These are phyloP conservation scores for Mollisia scopiformis DNA, from an alignment of 2,329 filamentous ascomycete species.

Conservation along the genomic window DNA sequence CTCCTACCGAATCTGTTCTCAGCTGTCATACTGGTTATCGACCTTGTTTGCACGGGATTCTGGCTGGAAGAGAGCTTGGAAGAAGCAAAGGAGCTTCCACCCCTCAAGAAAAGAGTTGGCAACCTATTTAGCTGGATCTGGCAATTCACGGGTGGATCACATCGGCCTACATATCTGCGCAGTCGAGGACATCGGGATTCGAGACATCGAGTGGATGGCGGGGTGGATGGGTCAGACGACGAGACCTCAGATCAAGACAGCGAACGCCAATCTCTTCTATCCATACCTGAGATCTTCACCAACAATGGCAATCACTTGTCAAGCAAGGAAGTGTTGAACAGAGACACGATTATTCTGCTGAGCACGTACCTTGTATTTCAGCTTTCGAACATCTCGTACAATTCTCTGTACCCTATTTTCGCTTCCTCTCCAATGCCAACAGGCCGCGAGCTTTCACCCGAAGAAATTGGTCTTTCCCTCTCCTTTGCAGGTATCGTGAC, in stretches of 20 bases:
- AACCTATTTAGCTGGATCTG: slow-evolving; percentile 69
- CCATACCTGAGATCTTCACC: slow-evolving; percentile 42
- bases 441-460: slow-evolving; percentile 74
- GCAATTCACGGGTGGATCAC: slow-evolving; percentile 64
- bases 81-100: slow-evolving; percentile 62
- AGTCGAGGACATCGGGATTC: slow-evolving; percentile 32
- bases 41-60: slow-evolving; percentile 73
- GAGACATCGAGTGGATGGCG: slow-evolving; percentile 36
- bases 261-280: slow-evolving; percentile 33
- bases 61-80: slow-evolving; percentile 89
- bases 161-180: slow-evolving; percentile 61
- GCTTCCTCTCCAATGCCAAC: slow-evolving; percentile 74
- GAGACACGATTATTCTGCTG: slow-evolving; percentile 81
- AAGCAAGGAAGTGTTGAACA: slow-evolving; percentile 68
- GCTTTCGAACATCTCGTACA: slow-evolving; percentile 91
- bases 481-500: slow-evolving; percentile 84
- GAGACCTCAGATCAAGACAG: slow-evolving; percentile 26
- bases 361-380: slow-evolving; percentile 91
- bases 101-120: slow-evolving; percentile 57
- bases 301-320: slow-evolving; percentile 52
- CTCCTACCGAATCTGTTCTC: slow-evolving; percentile 81
- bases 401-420: slow-evolving; percentile 93
- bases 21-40: slow-evolving; percentile 70
- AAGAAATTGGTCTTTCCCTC: slow-evolving; percentile 82
- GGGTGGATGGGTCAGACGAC: slow-evolving; percentile 43